Percentiles rank a stretch among this genome's conserved stretches.
These are phyloP conservation scores for Eimeria falciformis DNA, from an alignment of 169 alveolate genomes.

Conservation along the genomic window DNA sequence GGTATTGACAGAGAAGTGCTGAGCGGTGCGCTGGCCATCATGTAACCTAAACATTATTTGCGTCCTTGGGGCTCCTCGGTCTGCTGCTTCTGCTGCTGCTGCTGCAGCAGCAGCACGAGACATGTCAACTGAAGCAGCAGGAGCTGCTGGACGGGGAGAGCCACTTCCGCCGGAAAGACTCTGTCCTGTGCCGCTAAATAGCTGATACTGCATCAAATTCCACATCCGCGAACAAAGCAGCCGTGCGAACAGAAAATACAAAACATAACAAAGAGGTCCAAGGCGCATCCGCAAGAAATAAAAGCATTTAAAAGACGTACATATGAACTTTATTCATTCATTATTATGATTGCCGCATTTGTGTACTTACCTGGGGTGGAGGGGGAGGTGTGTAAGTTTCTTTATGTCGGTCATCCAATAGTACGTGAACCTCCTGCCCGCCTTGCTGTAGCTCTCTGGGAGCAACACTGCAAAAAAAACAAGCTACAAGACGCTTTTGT, in stretches of 20 bases:
- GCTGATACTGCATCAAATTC: constrained; percentile 49
- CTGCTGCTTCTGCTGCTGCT: constrained; percentile 79
- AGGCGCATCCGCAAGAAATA: neutral
- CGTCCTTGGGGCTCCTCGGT: constrained; percentile 86
- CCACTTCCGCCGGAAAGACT: constrained; percentile 23
- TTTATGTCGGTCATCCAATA: constrained; percentile 86
- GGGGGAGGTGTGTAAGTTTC: constrained; percentile 78
- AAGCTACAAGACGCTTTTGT: neutral
- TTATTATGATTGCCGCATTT: neutral
- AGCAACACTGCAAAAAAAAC: constrained; percentile 26
- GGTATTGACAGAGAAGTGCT: constrained; percentile 82
- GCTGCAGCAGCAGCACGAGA: constrained; percentile 78
- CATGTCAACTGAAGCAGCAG: constrained; percentile 47
- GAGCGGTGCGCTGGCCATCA: constrained; percentile 88
- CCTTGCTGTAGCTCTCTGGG: constrained; percentile 74
- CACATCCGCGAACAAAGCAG: too few relatives aligned
- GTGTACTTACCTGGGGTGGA: constrained; percentile 41
- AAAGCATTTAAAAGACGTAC: neutral
- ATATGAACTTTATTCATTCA: neutral
- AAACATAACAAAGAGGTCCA: neutral
- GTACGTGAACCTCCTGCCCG: constrained; percentile 83
- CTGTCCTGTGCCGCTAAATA: constrained; percentile 72
- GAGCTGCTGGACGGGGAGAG: neutral
- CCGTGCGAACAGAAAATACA: neutral
- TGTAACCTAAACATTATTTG: constrained; percentile 89